These are phyloP conservation scores for Trichothecium sympodiale DNA, from an alignment of 2,329 filamentous ascomycete species.

Conservation along the genomic window DNA sequence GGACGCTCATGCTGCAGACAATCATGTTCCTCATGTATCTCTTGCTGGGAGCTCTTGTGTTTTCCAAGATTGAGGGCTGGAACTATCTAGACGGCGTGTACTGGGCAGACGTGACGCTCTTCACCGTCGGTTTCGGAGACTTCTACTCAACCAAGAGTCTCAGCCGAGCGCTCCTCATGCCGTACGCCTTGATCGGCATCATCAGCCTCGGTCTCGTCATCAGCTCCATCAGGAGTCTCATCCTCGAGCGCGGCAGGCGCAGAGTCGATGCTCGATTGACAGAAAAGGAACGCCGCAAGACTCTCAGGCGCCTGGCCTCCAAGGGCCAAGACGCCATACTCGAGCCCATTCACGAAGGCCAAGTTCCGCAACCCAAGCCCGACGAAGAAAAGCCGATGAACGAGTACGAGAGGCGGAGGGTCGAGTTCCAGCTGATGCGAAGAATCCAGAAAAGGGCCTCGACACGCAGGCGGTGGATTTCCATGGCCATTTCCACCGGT, in stretches of 20 bases:
- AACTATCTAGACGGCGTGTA: slow-evolving; percentile 68
- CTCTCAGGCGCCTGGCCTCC: slow-evolving; percentile 32
- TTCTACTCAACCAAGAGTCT: slow-evolving; percentile 35
- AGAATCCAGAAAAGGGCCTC: slow-evolving; percentile 59
- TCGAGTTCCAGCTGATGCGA: slow-evolving; percentile 73
- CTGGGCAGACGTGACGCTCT: slow-evolving; percentile 64
- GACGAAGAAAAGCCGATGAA: slow-evolving; percentile 7
- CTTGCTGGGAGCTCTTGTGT: slow-evolving; percentile 64
- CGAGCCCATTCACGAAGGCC: slow-evolving; percentile 28
- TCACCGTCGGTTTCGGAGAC: slow-evolving; percentile 56
- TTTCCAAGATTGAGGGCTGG: slow-evolving; percentile 63
- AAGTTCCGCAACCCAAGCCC: not conserved
- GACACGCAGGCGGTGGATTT: slow-evolving; percentile 61
- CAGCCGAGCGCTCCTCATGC: slow-evolving; percentile 63
- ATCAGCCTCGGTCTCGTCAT: slow-evolving; percentile 79
- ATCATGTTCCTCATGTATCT: slow-evolving; percentile 78
- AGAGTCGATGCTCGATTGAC: slow-evolving; percentile 46
- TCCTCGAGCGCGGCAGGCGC: slow-evolving; percentile 44
- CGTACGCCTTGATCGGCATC: slow-evolving; percentile 73
- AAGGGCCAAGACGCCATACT: slow-evolving; percentile 37
- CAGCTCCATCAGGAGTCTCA: slow-evolving; percentile 60
- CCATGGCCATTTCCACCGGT: slow-evolving; percentile 54
- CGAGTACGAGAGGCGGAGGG: slow-evolving; percentile 51
- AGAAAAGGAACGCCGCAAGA: slow-evolving; percentile 43
- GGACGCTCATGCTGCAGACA: slow-evolving; percentile 83